phyloP scores from a whole-genome alignment of 306 rosid species.

The barrel medic (Medicago truncatula) region MtrunA17r5.0-ANR NC_053042.1:52535501-52536000 shows the following conservation, averaged over 20 bases:
- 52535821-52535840: conserved; percentile 68
- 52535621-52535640: conserved; percentile 28
- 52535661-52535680: conserved; percentile 22
- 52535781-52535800: conserved; percentile 71
- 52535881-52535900: conserved; percentile 99
- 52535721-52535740: background rate
- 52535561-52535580: conserved; percentile 88
- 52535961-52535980: conserved; percentile 68
- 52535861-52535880: conserved; percentile 83
- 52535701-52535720: background rate
- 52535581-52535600: conserved; percentile 83
- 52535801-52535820: conserved; percentile 79
- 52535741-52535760: background rate
- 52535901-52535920: conserved; percentile 74
- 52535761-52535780: conserved; percentile 61
- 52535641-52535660: background rate
- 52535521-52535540: conserved; percentile 76
- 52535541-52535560: conserved; percentile 85
- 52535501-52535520: conserved; percentile 57
- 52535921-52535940: conserved; percentile 91
- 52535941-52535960: conserved; percentile 80
- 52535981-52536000: background rate
- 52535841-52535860: conserved; percentile 76
- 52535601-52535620: conserved; percentile 9
- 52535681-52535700: conserved; percentile 26